Percentiles rank a stretch among this genome's conserved stretches.
These are phyloP conservation scores for Pharus latifolius DNA, from an alignment of 176 grass and related monocot genomes.

Conservation along the genomic window DNA sequence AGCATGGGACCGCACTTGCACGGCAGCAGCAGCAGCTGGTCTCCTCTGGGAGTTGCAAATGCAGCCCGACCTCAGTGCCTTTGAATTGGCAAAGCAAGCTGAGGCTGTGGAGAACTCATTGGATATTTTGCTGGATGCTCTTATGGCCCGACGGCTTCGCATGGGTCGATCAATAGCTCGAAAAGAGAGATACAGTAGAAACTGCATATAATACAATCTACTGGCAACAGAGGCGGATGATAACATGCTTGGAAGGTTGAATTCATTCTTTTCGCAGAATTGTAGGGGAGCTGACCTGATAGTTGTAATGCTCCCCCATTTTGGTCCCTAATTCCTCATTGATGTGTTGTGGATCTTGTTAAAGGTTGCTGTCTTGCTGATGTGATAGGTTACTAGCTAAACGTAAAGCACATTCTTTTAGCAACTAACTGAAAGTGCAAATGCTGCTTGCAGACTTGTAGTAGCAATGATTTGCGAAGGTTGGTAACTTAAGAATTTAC, in stretches of 20 bases:
- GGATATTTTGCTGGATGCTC: constrained; percentile 66
- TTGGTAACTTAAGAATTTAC: too few relatives aligned
- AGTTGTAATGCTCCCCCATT: neutral
- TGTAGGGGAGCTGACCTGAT: neutral
- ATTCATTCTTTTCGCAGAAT: constrained; percentile 12
- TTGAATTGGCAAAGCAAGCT: constrained; percentile 65
- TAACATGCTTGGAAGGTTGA: neutral
- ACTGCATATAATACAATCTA: constrained; percentile 49
- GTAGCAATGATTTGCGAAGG: too few relatives aligned
- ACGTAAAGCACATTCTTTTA: neutral
- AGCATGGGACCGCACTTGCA: constrained; percentile 84
- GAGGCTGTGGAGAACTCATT: constrained; percentile 53
- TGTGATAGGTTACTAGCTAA: neutral
- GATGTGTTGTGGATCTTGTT: neutral
- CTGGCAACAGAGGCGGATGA: neutral
- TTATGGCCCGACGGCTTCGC: constrained; percentile 53
- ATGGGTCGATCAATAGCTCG: constrained; percentile 68
- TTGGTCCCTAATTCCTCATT: neutral
- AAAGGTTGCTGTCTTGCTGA: neutral
- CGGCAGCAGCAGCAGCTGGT: constrained; percentile 67
- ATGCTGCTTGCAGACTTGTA: too few relatives aligned
- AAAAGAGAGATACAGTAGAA: constrained; percentile 56
- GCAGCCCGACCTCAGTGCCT: constrained; percentile 24
- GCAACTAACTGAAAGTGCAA: neutral
- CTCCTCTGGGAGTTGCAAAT: constrained; percentile 65